Evolutionary conservation across 225 moss, liverwort and hornwort species (phyloP), one percentile per base, ranked within the genome.

Genomic region (Physcomitrium patens): DNA sequence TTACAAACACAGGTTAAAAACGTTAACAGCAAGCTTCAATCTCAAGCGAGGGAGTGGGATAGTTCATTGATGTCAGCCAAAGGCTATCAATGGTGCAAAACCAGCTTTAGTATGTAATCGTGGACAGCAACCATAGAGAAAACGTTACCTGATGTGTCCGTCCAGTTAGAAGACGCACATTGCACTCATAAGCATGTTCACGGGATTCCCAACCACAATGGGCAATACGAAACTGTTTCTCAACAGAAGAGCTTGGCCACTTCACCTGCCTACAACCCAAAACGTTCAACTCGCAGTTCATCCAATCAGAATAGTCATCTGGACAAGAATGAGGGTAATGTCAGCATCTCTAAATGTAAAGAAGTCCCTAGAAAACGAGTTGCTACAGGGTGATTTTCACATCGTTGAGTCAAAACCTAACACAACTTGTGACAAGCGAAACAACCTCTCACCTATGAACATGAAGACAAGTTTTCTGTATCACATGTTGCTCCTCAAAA

Each of bases 81-180:
- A 28, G 8, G 4, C 26, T 41, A 68, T 57, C 16, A 69, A 37
- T 72, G 41, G 7, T 12, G 23, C 47, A 59, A 48, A 68, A 56
- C 23, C 23, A 28, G 60, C 12, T 43, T n/a, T 42, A 6, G 12
- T 14, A 16, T 56, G 42, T 0, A 31, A 31, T n/a, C 24, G 67
- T 28, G 60, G 10, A 60, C 44, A 66, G 53, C 58, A 74, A 46
- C 27, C 41, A 50, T 11, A 44, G 55, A 26, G 22, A 49, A 71
- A 55, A 50, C 28, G 17, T 53, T 63, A 96, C 96, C 99, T 99
- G 99, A 79, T 99, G 99, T 54, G 99, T 99, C 27, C 99, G 91
- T 70, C 99, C 99, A 17, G 99, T 99, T 18, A 99, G 72, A 46
- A 99, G 89, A 67, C 84, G 82, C 67, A 99, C 78, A 15, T 84